phyloP scores from a whole-genome alignment of 2,329 filamentous ascomycete species.

The Colletotrichum paranaense region DNA sequence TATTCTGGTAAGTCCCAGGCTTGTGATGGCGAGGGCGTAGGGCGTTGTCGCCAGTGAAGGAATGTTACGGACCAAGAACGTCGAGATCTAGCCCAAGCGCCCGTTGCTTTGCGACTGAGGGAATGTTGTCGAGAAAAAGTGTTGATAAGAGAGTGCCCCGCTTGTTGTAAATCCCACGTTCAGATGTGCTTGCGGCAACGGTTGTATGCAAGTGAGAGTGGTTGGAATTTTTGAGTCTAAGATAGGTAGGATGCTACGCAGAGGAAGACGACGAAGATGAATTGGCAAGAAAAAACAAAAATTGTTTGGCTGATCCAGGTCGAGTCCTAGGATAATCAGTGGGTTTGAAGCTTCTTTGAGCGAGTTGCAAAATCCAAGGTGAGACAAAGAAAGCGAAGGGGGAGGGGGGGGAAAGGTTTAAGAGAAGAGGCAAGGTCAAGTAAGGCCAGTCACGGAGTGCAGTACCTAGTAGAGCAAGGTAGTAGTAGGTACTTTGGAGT shows the following conservation, averaged over 20 bases:
- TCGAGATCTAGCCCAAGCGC: slow-evolving; percentile 19
- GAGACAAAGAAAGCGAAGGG: slow-evolving; percentile 28
- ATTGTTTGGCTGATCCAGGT: background rate
- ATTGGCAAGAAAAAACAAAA: background rate
- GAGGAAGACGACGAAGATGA: background rate
- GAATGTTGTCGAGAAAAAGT: slow-evolving; percentile 18
- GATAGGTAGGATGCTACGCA: background rate
- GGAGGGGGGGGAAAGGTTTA: background rate
- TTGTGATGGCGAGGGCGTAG: slow-evolving; percentile 7
- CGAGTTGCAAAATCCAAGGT: slow-evolving; percentile 26
- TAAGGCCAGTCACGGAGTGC: too few species aligned
- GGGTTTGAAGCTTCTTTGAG: slow-evolving; percentile 9
- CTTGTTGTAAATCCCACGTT: background rate
- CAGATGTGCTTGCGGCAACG: background rate
- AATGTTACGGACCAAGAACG: slow-evolving; percentile 22
- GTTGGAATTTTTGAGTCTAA: background rate
- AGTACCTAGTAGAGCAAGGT: background rate
- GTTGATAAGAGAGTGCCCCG: background rate
- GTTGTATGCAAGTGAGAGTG: background rate
- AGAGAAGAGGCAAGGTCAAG: slow-evolving; percentile 15
- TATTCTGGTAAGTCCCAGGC: background rate
- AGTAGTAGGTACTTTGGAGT: background rate
- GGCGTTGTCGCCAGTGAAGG: background rate
- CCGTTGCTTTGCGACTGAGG: background rate
- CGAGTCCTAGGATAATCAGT: background rate